These are phyloP conservation scores for Arthroderma sp. DNA, from an alignment of 2,329 filamentous ascomycete species.

Conservation along the genomic window DNA sequence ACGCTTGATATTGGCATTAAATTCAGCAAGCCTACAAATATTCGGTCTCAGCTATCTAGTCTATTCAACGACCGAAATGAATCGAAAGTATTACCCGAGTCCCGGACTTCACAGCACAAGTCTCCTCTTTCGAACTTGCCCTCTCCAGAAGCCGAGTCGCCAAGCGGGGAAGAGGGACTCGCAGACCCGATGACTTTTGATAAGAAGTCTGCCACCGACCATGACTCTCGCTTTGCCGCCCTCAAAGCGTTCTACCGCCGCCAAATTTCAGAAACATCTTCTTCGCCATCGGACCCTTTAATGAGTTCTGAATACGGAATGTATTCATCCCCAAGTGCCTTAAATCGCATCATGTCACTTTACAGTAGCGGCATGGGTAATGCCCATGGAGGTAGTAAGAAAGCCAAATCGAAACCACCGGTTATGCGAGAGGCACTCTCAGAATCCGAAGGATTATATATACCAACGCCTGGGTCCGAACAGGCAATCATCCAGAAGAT, in stretches of 20 bases:
- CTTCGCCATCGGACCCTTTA: conserved; percentile 39
- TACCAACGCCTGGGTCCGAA: conserved; percentile 48
- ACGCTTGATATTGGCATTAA: conserved; percentile 79
- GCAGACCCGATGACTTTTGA: conserved; percentile 22
- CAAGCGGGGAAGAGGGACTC: conserved; percentile 20
- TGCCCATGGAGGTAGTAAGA: conserved; percentile 41
- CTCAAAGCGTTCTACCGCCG: conserved; percentile 69
- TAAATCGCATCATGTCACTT: conserved; percentile 81
- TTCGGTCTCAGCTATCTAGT: conserved; percentile 65
- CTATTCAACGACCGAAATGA: conserved; percentile 40
- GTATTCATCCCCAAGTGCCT: conserved; percentile 62
- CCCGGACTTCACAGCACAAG: conserved; percentile 17
- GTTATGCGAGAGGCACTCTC: conserved; percentile 70
- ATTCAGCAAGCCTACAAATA: conserved; percentile 79
- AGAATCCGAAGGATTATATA: conserved; percentile 56
- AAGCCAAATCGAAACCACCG: conserved; percentile 52
- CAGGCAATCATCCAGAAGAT: conserved; percentile 47
- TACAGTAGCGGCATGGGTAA: conserved; percentile 55
- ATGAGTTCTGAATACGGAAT: conserved; percentile 34
- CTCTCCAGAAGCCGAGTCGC: conserved; percentile 16
- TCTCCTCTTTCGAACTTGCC: conserved; percentile 26
- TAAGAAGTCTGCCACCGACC: conserved; percentile 34
- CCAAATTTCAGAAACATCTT: conserved; percentile 54
- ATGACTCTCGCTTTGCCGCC: conserved; percentile 57
- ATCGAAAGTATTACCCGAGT: conserved; percentile 28